Base-by-base conservation (phyloP, 139 green algal species). In the Micractinium sp. region DNA sequence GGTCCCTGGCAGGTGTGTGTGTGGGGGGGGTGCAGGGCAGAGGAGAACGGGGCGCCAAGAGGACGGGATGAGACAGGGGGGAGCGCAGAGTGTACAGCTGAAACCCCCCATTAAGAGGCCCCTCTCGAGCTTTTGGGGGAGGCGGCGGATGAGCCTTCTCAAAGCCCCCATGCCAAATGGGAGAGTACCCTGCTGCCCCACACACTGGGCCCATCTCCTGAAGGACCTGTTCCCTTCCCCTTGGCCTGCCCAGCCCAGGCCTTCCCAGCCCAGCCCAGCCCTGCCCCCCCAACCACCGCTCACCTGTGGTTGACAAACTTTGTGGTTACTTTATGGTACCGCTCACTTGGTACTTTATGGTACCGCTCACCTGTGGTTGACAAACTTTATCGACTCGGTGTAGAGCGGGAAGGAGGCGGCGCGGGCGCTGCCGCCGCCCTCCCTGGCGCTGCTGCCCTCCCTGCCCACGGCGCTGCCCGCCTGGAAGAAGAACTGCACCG, bases 401-500 rank as follows among this genome's bases (percentile, higher is more conserved):
- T 99, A 99, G 9, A 99, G 94, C 0, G 98, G 97, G 87, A 99
- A 98, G 22, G 85, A 82, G 81, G 81, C 76, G 35, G 81, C 31
- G 41, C 81, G 81, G n/a, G 19, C 22, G 74, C 36, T 66, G 67
- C 79, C 74, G 66, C 71, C 31, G 47, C 66, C 61, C n/a, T 33
- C 19, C 29, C 29, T 27, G 20, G 29, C 76, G 19, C 38, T 38
- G 22, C 76, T 33, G 41, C 78, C 35, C 18, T 20, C 27, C 19
- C 22, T 22, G 56, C 33, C 56, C n/a, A 60, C 56, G 16, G 81
- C 31, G 53, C 33, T 41, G 66, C 61, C 79, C 1, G 56, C 76
- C 38, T 95, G 81, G 76, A 99, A 95, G 94, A 99, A 99, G 92
- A 99, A 99, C 88, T 98, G 95, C 18, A 99, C 94, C 0, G 97